Conservation (phyloP, 768 basidiomycete species). For the Termitomyces sp. region DNA sequence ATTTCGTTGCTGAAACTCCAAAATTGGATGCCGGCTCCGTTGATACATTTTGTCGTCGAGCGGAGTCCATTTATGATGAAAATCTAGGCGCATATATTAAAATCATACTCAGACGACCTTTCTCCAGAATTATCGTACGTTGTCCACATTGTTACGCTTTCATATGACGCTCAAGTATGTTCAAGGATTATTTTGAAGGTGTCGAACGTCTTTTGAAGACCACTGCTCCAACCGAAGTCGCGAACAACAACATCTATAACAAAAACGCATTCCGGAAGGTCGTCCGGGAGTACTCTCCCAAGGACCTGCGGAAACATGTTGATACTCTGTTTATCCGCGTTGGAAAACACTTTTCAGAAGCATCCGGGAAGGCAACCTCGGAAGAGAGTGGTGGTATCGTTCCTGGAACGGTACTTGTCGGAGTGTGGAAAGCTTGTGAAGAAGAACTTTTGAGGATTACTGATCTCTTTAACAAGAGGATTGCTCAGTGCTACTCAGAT, state of each 20-base stretch:
- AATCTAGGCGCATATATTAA: constrained; percentile 84
- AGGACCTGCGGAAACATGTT: constrained; percentile 86
- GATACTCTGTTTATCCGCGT: constrained; percentile 87
- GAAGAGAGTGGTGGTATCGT: constrained; percentile 52
- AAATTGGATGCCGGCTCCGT: constrained; percentile 63
- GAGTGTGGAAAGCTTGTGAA: constrained; percentile 90
- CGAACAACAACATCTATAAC: constrained; percentile 69
- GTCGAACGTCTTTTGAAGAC: constrained; percentile 83
- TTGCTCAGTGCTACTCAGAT: constrained; percentile 77
- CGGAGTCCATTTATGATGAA: constrained; percentile 84
- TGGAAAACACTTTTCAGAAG: constrained; percentile 93
- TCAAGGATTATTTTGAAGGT: constrained; percentile 91
- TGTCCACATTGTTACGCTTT: not conserved
- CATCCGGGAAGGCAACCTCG: constrained; percentile 56
- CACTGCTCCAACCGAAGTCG: constrained; percentile 70
- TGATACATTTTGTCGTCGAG: constrained; percentile 57
- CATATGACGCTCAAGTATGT: not conserved
- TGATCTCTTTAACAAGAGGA: constrained; percentile 59
- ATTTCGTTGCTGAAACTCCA: constrained; percentile 80
- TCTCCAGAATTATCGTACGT: constrained; percentile 80
- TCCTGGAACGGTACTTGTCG: constrained; percentile 63
- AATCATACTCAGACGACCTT: constrained; percentile 80
- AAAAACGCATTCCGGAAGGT: constrained; percentile 77
- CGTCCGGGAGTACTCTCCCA: constrained; percentile 77
- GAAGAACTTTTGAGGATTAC: constrained; percentile 74